Percentiles rank a stretch among this genome's conserved stretches.
These are phyloP conservation scores for Phytophthora sp. DNA, from an alignment of 352 stramenopile genomes.

Conservation along the genomic window DNA sequence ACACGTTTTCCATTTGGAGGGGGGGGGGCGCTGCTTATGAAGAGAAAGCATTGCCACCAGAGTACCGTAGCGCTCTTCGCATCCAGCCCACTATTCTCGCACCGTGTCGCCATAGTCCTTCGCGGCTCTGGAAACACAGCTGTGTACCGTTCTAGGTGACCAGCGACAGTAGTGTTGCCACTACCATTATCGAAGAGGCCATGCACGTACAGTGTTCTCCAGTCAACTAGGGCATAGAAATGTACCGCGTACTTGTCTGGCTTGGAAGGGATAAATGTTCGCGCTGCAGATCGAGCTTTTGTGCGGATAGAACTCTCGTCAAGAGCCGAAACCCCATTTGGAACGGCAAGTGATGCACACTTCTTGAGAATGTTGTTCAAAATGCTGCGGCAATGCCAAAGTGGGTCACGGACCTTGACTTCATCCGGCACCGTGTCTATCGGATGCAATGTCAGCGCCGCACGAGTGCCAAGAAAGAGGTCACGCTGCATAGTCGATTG, in stretches of 20 bases:
- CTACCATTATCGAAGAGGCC: too few species aligned
- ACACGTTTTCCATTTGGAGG: neutral
- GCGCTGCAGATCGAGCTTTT: neutral
- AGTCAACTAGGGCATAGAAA: too few species aligned
- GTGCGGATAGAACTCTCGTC: neutral
- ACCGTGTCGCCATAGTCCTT: neutral
- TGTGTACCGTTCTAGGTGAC: neutral
- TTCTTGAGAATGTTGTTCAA: conserved; percentile 4
- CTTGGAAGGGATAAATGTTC: neutral
- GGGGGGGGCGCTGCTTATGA: neutral
- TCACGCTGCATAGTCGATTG: conserved; percentile 2
- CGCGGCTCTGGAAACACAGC: neutral
- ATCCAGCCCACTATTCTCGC: neutral
- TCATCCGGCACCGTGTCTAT: too few species aligned
- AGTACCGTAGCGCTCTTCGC: neutral
- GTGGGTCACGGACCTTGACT: conserved; percentile 1
- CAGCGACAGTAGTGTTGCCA: neutral
- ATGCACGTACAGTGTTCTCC: too few species aligned
- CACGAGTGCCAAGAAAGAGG: conserved; percentile 3
- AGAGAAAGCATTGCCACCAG: neutral
- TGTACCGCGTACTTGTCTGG: too few species aligned
- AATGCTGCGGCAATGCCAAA: conserved; percentile 11
- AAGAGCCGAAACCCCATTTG: neutral
- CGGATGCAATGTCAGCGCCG: neutral
- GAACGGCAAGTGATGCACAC: neutral